These are phyloP conservation scores for Penicillium digitatum DNA, from an alignment of 2,329 filamentous ascomycete genomes.

Conservation along the genomic window DNA sequence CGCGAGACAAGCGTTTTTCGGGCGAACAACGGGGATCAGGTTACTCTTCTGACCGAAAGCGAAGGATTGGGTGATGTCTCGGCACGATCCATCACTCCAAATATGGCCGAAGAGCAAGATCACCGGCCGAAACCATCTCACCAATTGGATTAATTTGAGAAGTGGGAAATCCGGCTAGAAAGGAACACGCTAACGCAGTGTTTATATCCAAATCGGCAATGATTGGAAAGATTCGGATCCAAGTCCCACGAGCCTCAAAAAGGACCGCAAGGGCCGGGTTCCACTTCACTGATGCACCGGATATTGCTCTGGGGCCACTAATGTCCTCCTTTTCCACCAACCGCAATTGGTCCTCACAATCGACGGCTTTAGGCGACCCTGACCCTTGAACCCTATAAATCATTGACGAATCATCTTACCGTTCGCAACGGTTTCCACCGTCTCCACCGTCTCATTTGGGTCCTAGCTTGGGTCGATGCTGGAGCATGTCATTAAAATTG, in stretches of 20 bases:
- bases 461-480: constrained; percentile 23
- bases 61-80: neutral
- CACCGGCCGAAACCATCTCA: neutral
- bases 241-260: constrained; percentile 3
- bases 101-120: neutral
- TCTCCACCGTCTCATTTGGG: constrained; percentile 15
- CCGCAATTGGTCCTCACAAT: constrained; percentile 7
- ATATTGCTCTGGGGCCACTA: constrained; percentile 16
- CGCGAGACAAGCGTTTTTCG: no score
- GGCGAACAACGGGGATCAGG: neutral
- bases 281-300: constrained; percentile 31
- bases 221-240: neutral
- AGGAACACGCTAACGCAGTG: neutral
- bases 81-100: neutral
- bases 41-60: neutral
- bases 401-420: constrained; percentile 14
- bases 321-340: neutral
- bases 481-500: constrained; percentile 22
- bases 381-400: constrained; percentile 22
- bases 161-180: neutral
- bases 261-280: constrained; percentile 3
- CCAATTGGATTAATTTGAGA: neutral
- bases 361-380: constrained; percentile 18
- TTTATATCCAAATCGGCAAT: constrained; percentile 6
- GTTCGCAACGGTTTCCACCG: neutral